A percentile compares a stretch with the other conserved stretches of the same genome.
Evolutionary conservation across 2,329 filamentous ascomycete genomes (phyloP).

Genomic region (Alternaria hordeiaustralica): DNA sequence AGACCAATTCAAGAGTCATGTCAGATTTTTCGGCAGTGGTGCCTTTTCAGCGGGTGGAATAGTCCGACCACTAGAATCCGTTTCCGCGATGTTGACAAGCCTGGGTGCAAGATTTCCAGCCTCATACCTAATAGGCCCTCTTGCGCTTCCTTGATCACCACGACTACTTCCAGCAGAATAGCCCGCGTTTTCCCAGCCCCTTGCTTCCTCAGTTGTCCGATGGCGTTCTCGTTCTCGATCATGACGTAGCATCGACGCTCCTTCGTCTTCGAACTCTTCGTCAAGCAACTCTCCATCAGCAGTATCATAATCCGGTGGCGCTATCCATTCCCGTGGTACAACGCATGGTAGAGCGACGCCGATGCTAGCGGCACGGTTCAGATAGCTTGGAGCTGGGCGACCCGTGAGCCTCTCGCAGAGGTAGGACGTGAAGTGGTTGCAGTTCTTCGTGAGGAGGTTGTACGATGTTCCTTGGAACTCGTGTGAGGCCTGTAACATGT

Average conservation of each 20-base stretch:
- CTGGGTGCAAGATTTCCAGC: conserved; percentile 41
- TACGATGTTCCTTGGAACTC: conserved; percentile 78
- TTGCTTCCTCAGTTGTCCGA: conserved; percentile 35
- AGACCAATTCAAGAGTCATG: conserved; percentile 31
- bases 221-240: conserved; percentile 40
- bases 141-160: conserved; percentile 43
- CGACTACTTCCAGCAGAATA: conserved; percentile 39
- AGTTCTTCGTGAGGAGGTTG: conserved; percentile 83
- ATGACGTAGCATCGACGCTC: conserved; percentile 64
- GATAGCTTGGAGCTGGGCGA: conserved; percentile 72
- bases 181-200: conserved; percentile 38
- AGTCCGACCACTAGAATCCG: conserved; percentile 51
- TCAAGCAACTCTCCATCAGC: conserved; percentile 73
- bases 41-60: conserved; percentile 55
- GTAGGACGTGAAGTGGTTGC: conserved; percentile 85
- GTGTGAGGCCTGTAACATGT: conserved; percentile 62
- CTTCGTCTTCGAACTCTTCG: conserved; percentile 61
- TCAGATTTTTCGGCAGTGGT: conserved; percentile 50
- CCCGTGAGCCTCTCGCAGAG: conserved; percentile 77
- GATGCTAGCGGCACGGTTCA: conserved; percentile 85
- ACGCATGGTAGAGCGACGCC: conserved; percentile 82
- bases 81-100: conserved; percentile 48
- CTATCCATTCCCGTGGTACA: conserved; percentile 82
- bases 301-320: conserved; percentile 76
- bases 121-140: conserved; percentile 39